Percentiles rank a stretch among this genome's conserved stretches.
These are phyloP conservation scores for Pelargonium australe DNA, from an alignment of 441 rosid species.

Conservation along the genomic window DNA sequence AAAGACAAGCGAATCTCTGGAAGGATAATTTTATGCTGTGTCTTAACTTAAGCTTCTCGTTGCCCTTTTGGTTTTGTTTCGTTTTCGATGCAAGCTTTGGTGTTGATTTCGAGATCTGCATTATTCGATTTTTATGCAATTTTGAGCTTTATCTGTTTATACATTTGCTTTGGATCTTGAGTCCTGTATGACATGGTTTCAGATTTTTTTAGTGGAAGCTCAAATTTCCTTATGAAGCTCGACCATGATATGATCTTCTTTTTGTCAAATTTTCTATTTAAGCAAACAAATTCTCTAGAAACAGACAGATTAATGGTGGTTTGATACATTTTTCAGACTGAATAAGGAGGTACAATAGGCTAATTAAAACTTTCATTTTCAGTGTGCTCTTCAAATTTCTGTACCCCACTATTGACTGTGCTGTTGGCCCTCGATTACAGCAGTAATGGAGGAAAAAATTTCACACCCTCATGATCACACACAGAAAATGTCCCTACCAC, in stretches of 20 bases:
- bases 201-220: not conserved
- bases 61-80: not conserved
- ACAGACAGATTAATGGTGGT: conserved; percentile 22
- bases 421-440: conserved; percentile 41
- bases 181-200: not conserved
- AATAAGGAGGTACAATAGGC: conserved; percentile 19
- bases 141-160: conserved; percentile 7
- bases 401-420: conserved; percentile 32
- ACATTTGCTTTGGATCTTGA: conserved; percentile 22
- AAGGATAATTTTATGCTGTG: conserved; percentile 14
- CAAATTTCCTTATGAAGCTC: not conserved
- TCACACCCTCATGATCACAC: conserved; percentile 13
- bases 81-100: not conserved
- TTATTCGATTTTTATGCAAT: not conserved
- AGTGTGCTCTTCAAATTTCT: conserved; percentile 14
- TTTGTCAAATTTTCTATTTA: conserved; percentile 2
- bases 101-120: conserved; percentile 14
- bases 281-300: conserved; percentile 14
- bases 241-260: not conserved
- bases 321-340: conserved; percentile 20
- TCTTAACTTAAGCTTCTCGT: conserved; percentile 5
- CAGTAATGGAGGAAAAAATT: conserved; percentile 42
- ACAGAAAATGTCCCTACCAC: conserved; percentile 22
- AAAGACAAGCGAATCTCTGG: conserved; percentile 29
- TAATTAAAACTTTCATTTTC: conserved; percentile 17